Evolutionary conservation across 345 rosid species (phyloP).

Genomic region (Acer campestre): DNA sequence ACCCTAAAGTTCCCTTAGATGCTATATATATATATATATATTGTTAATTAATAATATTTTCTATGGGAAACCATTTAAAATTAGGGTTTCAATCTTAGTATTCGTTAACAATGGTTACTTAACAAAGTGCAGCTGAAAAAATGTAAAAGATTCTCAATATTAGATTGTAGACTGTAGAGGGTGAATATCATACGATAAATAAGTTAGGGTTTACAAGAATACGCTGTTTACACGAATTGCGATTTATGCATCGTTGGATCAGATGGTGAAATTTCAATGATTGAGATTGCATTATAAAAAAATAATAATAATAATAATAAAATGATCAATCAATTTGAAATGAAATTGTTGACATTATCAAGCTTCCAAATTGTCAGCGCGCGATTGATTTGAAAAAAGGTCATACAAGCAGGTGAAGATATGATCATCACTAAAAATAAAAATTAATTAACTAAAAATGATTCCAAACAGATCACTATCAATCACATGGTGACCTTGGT

Average conservation of each 20-base stretch:
- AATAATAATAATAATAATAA: too few species aligned
- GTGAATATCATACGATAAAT: too few species aligned
- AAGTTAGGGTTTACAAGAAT: background rate
- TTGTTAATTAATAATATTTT: background rate
- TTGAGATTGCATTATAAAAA: too few species aligned
- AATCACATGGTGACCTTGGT: conserved; percentile 53
- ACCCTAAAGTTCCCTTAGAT: background rate
- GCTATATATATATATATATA: background rate
- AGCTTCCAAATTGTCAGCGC: conserved; percentile 19
- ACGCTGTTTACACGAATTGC: too few species aligned
- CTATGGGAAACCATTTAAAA: background rate
- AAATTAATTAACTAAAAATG: conserved; percentile 1
- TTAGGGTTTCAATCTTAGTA: background rate
- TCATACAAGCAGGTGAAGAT: conserved; percentile 25
- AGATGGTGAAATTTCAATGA: too few species aligned
- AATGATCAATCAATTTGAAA: background rate
- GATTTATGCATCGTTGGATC: too few species aligned
- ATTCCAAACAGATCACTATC: conserved; percentile 53
- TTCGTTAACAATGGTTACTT: background rate
- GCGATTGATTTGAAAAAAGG: conserved; percentile 12
- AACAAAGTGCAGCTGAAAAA: background rate
- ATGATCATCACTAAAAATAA: conserved; percentile 14
- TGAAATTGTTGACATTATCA: conserved; percentile 28
- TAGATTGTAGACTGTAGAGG: background rate
- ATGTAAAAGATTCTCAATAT: background rate